Evolutionary conservation across 352 stramenopile genomes (phyloP).

Genomic region (Phytophthora pseudosyringae): DNA sequence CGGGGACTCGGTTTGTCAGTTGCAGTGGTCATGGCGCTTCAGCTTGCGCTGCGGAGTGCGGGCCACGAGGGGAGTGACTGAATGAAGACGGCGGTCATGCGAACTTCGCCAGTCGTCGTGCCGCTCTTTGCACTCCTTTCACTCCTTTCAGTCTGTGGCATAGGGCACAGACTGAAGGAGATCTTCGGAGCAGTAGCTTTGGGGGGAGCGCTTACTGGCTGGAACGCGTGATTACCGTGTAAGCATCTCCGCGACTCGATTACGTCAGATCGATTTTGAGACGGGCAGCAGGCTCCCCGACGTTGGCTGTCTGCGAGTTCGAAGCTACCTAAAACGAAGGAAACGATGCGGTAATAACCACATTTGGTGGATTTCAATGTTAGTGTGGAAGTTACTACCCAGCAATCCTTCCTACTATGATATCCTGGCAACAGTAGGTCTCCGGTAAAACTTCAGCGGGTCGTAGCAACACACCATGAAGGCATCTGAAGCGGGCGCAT

Average conservation of each 20-base stretch:
- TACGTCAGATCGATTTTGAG: slow-evolving; percentile 3
- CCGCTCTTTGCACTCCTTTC: neutral
- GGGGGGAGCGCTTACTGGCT: neutral
- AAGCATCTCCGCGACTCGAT: neutral
- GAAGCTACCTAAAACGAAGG: neutral
- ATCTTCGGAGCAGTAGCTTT: too few relatives aligned
- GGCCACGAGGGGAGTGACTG: slow-evolving; percentile 2
- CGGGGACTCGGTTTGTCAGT: slow-evolving; percentile 1
- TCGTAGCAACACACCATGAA: slow-evolving; percentile 40
- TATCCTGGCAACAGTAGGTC: slow-evolving; percentile 4
- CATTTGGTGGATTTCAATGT: neutral
- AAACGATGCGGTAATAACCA: neutral
- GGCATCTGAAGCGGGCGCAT: slow-evolving; percentile 15
- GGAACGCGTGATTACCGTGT: neutral
- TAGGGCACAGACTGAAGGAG: neutral
- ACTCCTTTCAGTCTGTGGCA: slow-evolving; percentile 7
- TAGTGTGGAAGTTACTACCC: neutral
- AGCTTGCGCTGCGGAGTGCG: neutral
- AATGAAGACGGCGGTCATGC: slow-evolving; percentile 5
- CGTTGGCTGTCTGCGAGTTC: neutral
- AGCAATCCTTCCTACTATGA: slow-evolving; percentile 1
- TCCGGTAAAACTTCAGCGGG: slow-evolving; percentile 20
- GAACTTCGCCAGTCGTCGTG: slow-evolving; percentile 1
- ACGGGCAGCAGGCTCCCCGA: neutral
- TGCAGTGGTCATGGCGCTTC: slow-evolving; percentile 4